Evolutionary conservation across 345 rosid genomes (phyloP).

Genomic region (Litchi chinensis): DNA sequence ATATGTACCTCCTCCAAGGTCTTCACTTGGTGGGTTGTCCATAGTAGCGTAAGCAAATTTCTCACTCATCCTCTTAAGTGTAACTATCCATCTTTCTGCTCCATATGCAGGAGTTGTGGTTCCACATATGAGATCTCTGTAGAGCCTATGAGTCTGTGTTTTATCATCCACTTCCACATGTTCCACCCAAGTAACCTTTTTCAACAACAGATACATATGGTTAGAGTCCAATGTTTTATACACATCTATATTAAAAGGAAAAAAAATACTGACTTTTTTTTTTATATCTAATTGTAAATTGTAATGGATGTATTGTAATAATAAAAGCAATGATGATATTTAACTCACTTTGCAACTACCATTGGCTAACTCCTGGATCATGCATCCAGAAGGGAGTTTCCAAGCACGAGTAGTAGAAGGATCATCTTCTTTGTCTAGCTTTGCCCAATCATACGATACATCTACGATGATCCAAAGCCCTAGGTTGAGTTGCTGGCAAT

Average conservation of each 20-base stretch:
- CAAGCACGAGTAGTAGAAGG: conserved; percentile 32
- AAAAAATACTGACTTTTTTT: neutral
- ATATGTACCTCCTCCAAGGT: conserved; percentile 39
- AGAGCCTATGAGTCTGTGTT: conserved; percentile 52
- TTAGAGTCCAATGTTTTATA: no score
- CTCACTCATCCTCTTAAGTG: conserved; percentile 65
- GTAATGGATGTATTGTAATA: no score
- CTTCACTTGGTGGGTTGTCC: conserved; percentile 17
- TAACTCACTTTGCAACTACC: conserved; percentile 52
- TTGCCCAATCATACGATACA: conserved; percentile 44
- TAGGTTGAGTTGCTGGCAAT: conserved; percentile 49
- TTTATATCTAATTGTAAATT: neutral
- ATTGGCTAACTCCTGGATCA: conserved; percentile 59
- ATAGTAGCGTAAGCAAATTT: conserved; percentile 40
- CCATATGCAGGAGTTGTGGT: conserved; percentile 47
- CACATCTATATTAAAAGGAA: neutral
- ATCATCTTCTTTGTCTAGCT: conserved; percentile 23
- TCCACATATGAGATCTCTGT: conserved; percentile 42
- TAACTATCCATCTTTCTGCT: conserved; percentile 59
- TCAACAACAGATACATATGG: neutral
- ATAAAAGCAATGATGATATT: no score
- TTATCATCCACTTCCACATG: conserved; percentile 74
- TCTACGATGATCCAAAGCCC: conserved; percentile 72
- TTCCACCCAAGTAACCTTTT: conserved; percentile 77
- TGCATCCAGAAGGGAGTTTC: conserved; percentile 86